These are phyloP conservation scores for Primulina huaijiensis DNA, from an alignment of 257 asterid species.

Conservation along the genomic window DNA sequence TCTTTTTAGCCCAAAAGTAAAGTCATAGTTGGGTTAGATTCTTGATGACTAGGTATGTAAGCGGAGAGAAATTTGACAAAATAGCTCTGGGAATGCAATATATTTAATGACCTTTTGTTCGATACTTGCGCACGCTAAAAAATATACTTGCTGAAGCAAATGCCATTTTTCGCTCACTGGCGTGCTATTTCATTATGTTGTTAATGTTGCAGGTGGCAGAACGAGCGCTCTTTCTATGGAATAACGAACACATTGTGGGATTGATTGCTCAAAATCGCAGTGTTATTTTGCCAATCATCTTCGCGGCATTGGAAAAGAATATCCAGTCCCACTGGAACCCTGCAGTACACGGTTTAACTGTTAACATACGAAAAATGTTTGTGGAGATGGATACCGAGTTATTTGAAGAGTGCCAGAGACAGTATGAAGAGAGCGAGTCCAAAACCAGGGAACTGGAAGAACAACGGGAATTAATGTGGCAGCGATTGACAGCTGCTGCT, in stretches of 20 bases:
- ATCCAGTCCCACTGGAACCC: slow-evolving; percentile 77
- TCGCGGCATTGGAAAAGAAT: slow-evolving; percentile 68
- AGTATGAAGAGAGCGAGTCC: slow-evolving; percentile 52
- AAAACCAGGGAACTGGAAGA: slow-evolving; percentile 42
- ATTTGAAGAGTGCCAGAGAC: slow-evolving; percentile 66
- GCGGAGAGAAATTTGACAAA: background rate
- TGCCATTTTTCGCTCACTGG: background rate
- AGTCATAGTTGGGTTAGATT: too few relatives aligned
- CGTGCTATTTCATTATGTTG: slow-evolving; percentile 11
- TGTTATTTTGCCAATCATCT: slow-evolving; percentile 64
- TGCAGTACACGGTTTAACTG: slow-evolving; percentile 60
- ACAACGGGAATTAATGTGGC: slow-evolving; percentile 65
- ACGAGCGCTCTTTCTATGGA: slow-evolving; percentile 76
- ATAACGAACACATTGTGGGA: slow-evolving; percentile 57
- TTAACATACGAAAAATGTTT: slow-evolving; percentile 65
- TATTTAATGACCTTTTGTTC: background rate
- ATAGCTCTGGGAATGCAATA: background rate
- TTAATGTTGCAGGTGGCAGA: slow-evolving; percentile 68
- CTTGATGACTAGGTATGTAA: background rate
- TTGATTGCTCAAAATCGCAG: slow-evolving; percentile 67
- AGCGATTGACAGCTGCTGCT: slow-evolving; percentile 56
- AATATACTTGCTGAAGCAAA: background rate
- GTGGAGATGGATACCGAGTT: slow-evolving; percentile 67
- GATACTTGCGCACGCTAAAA: background rate
- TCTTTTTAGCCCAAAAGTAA: too few relatives aligned